Percentiles rank a stretch among this genome's conserved stretches.
Evolutionary conservation across 176 grass and related monocot species (phyloP).

Genomic region (Zea luxurians): DNA sequence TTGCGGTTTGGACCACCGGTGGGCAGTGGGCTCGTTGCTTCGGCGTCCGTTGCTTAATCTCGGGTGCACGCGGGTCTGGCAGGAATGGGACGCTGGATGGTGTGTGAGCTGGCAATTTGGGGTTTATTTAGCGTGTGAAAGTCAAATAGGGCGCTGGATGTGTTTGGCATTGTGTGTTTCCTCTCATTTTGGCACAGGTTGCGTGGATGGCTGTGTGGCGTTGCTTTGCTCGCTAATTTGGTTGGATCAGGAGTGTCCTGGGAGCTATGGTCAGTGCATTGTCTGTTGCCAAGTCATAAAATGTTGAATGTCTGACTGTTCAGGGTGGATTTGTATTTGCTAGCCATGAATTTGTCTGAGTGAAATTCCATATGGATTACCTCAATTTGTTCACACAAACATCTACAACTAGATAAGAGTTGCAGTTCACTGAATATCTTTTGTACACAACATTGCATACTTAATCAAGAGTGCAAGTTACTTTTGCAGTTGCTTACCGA

Average conservation of each 20-base stretch:
- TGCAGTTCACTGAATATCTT: not conserved
- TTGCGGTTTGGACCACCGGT: not conserved
- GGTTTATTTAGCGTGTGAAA: not conserved
- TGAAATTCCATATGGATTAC: not conserved
- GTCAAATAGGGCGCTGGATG: not conserved
- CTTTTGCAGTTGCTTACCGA: not conserved
- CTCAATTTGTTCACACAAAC: not conserved
- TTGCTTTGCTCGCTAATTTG: not conserved
- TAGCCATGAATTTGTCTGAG: not conserved
- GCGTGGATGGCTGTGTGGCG: not conserved
- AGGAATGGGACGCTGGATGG: not conserved
- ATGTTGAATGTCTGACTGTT: not conserved
- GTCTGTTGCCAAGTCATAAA: not conserved
- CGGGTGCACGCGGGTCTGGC: not conserved
- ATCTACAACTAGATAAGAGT: not conserved
- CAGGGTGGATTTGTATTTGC: too few species aligned
- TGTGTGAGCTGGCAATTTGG: not conserved
- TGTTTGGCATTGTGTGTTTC: not conserved
- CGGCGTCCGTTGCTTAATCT: not conserved
- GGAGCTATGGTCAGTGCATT: not conserved
- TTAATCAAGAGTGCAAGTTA: not conserved
- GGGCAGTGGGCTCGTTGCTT: not conserved
- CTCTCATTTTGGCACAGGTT: not conserved
- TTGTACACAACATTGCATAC: not conserved
- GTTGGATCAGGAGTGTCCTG: not conserved